Evolutionary conservation across 169 alveolate species (phyloP), one percentile per base, ranked within the genome.

Genomic region (Cryptosporidium meleagridis): DNA sequence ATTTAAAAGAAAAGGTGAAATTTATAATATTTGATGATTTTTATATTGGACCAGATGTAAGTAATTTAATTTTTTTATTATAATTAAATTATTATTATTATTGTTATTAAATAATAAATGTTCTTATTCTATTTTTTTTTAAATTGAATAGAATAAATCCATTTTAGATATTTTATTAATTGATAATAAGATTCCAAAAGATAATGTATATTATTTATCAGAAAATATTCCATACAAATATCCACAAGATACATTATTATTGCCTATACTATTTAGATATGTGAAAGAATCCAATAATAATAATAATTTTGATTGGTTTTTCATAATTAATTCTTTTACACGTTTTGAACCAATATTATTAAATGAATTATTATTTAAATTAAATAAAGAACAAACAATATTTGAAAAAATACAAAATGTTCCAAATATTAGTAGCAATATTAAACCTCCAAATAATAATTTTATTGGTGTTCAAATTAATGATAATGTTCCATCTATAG

Each of bases 31-130:
- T 62, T 62, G 89, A 80, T 59, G 75, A 80, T 44, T 80, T 80
- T 80, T 69, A 37, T 29, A 62, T 59, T 41, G 89, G 75, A 80
- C 41, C 89, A 18, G 75, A 80, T 80, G 89, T 80, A 80, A 80
- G 89, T 80, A 16, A 29, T 1, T 72, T 51, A 51, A 72, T 18
- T 33, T 29, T 21, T 14, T 33, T 29, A 37, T 14, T 48, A 31
- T 53, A 1, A 35, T 16, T 18, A 65, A 10, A 33, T 31, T 14
- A 61, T 18, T 21, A 14, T 59, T 53, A 33, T 12, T 53, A 21
- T 35, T 33, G 3, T 53, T 73, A n/a, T 16, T 41, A 41, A 41
- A 41, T 8, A 41, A 41, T 29, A 31, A 23, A 23, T 31, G 0
- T 31, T 31, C 33, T 31, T 31, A 31, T 31, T 31, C 33, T 31